phyloP scores from a whole-genome alignment of 805 yeast species.

The Nakazawaea populi region DNA sequence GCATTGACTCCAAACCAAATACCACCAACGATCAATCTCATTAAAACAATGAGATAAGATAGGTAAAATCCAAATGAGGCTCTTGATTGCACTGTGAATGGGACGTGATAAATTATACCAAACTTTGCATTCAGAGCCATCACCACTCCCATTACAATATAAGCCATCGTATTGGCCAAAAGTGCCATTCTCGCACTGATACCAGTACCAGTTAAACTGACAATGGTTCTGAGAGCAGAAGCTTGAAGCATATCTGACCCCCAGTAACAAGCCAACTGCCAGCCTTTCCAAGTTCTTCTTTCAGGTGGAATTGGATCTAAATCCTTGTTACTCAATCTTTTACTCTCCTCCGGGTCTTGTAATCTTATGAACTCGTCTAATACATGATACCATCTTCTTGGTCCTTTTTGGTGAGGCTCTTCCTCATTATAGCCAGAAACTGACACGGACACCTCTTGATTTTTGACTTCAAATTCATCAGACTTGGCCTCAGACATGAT shows the following conservation, averaged over 20 bases:
- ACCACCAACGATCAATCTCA: constrained; percentile 27
- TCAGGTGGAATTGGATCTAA: constrained; percentile 17
- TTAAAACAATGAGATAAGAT: constrained; percentile 23
- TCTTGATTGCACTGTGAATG: constrained; percentile 27
- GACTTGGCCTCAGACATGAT: neutral
- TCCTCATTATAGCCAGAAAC: neutral
- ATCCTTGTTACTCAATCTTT: constrained; percentile 8
- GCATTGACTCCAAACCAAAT: constrained; percentile 23
- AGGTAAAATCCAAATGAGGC: constrained; percentile 27
- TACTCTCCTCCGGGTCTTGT: constrained; percentile 4
- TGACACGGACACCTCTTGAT: neutral
- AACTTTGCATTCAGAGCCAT: constrained; percentile 21
- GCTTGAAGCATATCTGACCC: constrained; percentile 20
- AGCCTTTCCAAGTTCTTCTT: constrained; percentile 18
- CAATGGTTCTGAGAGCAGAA: constrained; percentile 16
- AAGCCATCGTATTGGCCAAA: constrained; percentile 16
- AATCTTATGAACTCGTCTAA: neutral
- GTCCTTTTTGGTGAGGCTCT: neutral
- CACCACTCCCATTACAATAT: constrained; percentile 15
- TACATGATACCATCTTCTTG: neutral
- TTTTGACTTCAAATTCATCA: neutral
- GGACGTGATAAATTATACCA: constrained; percentile 28
- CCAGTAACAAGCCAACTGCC: constrained; percentile 18
- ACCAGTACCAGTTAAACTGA: constrained; percentile 13
- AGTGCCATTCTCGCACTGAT: constrained; percentile 17